These are phyloP conservation scores for Paramecium biaurelia DNA, from an alignment of 73 alveolate genomes.

Conservation along the genomic window DNA sequence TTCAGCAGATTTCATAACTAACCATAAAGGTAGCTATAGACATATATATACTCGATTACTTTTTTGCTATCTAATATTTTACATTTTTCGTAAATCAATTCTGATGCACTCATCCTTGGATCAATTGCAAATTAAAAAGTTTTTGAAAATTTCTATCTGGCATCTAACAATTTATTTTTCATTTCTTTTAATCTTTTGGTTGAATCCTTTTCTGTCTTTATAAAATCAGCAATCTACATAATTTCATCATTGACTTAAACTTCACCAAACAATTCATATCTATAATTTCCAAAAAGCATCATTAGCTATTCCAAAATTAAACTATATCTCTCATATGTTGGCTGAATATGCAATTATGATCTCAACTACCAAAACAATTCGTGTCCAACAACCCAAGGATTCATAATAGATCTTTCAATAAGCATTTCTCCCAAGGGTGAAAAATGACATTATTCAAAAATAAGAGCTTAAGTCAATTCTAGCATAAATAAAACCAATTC, in stretches of 20 bases:
- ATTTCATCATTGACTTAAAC: slow-evolving; percentile 54
- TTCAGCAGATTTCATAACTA: slow-evolving; percentile 30
- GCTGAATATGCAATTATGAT: slow-evolving; percentile 69
- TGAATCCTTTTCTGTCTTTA: slow-evolving; percentile 19
- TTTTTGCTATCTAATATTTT: slow-evolving; percentile 67
- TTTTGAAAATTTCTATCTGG: neutral
- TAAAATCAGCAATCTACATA: slow-evolving; percentile 40
- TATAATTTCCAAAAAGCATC: slow-evolving; percentile 80
- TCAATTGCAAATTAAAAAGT: slow-evolving; percentile 61
- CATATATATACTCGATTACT: slow-evolving; percentile 44
- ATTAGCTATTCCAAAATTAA: slow-evolving; percentile 74
- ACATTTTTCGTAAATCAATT: slow-evolving; percentile 51
- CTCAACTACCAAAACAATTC: slow-evolving; percentile 90
- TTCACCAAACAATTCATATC: slow-evolving; percentile 69
- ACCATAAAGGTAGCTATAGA: slow-evolving; percentile 55
- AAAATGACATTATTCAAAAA: slow-evolving; percentile 91
- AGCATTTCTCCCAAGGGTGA: slow-evolving; percentile 95
- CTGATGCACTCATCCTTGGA: slow-evolving; percentile 63
- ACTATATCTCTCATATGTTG: slow-evolving; percentile 79
- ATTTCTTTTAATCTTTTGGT: neutral
- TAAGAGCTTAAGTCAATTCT: slow-evolving; percentile 87
- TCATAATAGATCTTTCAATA: slow-evolving; percentile 86
- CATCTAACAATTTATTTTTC: neutral
- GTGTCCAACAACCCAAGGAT: slow-evolving; percentile 95
- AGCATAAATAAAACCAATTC: slow-evolving; percentile 89